These are phyloP conservation scores for Punica granatum DNA, from an alignment of 345 rosid genomes.

Conservation along the genomic window DNA sequence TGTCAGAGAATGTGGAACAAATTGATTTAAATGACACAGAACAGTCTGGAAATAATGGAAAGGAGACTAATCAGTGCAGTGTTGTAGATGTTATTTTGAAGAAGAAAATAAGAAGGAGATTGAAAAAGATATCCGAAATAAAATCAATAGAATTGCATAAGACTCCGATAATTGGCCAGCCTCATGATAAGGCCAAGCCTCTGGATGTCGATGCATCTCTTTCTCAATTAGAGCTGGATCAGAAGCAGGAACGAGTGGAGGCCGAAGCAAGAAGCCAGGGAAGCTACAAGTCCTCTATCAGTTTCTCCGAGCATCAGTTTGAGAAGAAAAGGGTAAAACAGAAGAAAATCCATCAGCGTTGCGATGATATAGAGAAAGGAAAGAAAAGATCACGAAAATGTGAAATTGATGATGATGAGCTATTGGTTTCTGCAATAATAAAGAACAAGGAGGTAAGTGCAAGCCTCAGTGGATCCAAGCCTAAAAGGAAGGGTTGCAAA, in stretches of 20 bases:
- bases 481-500: slow-evolving; percentile 38
- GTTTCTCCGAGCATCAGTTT: slow-evolving; percentile 17
- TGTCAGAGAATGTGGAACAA: not conserved
- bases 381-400: slow-evolving; percentile 37
- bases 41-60: slow-evolving; percentile 24
- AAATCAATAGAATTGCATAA: slow-evolving; percentile 29
- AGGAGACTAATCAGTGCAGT: slow-evolving; percentile 26
- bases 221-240: slow-evolving; percentile 24
- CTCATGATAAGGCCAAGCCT: slow-evolving; percentile 17
- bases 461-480: slow-evolving; percentile 27
- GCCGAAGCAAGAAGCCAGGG: slow-evolving; percentile 10
- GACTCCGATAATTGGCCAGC: slow-evolving; percentile 20
- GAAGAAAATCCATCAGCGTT: slow-evolving; percentile 22
- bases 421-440: slow-evolving; percentile 47
- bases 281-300: slow-evolving; percentile 14
- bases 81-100: slow-evolving; percentile 20
- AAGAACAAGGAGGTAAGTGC: slow-evolving; percentile 38
- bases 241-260: slow-evolving; percentile 17
- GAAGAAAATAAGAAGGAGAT: slow-evolving; percentile 58
- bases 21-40: slow-evolving; percentile 6
- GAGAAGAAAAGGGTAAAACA: slow-evolving; percentile 24
- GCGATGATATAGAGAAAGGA: slow-evolving; percentile 26
- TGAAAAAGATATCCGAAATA: slow-evolving; percentile 59
- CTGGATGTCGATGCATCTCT: slow-evolving; percentile 19
- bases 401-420: slow-evolving; percentile 54